These are phyloP conservation scores for Teunomyces tritomae DNA, from an alignment of 805 yeast genomes.

Conservation along the genomic window DNA sequence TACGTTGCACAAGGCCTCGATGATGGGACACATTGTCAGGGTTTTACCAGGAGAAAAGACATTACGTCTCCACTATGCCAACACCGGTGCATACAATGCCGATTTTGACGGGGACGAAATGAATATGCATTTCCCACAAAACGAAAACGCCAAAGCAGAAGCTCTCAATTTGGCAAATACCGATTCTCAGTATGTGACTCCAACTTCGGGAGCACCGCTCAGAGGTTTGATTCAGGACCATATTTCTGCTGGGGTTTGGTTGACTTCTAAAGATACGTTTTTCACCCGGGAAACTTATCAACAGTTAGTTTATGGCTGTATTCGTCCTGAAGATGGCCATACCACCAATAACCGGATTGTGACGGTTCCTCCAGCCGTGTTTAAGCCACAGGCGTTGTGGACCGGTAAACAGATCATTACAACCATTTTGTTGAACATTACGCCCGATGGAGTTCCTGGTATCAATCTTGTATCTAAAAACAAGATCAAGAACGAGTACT, in stretches of 20 bases:
- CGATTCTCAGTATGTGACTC: constrained; percentile 95
- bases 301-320: constrained; percentile 88
- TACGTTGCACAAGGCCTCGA: constrained; percentile 96
- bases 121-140: constrained; percentile 99
- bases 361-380: constrained; percentile 85
- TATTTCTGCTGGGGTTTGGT: constrained; percentile 98
- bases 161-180: constrained; percentile 94
- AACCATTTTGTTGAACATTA: constrained; percentile 85
- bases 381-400: constrained; percentile 90
- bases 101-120: constrained; percentile 99
- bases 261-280: constrained; percentile 87
- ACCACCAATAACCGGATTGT: constrained; percentile 65
- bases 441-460: constrained; percentile 88
- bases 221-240: constrained; percentile 99
- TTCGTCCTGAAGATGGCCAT: constrained; percentile 97
- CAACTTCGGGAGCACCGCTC: constrained; percentile 96
- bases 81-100: constrained; percentile 98
- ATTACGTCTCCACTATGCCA: constrained; percentile 93
- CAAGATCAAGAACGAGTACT: constrained; percentile 90
- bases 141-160: constrained; percentile 95
- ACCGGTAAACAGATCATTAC: constrained; percentile 97
- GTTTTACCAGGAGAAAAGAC: constrained; percentile 98
- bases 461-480: constrained; percentile 78
- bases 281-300: constrained; percentile 91
- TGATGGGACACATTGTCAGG: constrained; percentile 99